Conservation (phyloP, 2,329 filamentous ascomycete species). For the Colletotrichum karsti region DNA sequence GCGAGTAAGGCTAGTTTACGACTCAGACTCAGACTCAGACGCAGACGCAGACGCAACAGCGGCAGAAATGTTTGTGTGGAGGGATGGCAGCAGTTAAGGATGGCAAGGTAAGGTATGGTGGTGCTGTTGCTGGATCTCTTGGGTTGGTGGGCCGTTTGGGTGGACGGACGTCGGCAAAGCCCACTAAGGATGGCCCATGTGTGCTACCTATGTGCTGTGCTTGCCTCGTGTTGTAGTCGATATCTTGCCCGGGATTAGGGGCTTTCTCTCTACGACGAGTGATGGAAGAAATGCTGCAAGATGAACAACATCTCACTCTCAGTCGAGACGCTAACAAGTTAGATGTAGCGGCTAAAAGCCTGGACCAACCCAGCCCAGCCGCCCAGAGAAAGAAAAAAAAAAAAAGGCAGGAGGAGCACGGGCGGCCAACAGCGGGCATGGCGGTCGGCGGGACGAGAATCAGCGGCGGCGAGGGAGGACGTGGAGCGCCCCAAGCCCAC, state of each 20-base stretch:
- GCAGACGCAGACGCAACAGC: constrained; percentile 10
- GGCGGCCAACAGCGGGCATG: neutral
- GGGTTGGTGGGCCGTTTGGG: constrained; percentile 8
- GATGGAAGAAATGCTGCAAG: too few species aligned
- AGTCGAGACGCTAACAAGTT: too few species aligned
- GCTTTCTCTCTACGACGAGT: too few species aligned
- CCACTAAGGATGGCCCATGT: neutral
- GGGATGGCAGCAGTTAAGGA: constrained; percentile 16
- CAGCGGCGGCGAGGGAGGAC: neutral
- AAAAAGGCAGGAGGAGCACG: neutral
- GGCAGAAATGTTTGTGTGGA: constrained; percentile 8
- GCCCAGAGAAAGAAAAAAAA: neutral
- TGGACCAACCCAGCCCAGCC: neutral
- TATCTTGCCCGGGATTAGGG: too few species aligned
- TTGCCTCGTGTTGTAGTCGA: too few species aligned
- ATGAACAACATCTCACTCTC: too few species aligned
- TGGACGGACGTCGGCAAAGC: constrained; percentile 2
- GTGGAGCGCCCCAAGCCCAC: too few species aligned
- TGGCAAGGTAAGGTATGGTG: neutral
- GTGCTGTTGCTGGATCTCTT: too few species aligned
- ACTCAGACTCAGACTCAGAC: constrained; percentile 14
- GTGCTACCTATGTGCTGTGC: too few species aligned
- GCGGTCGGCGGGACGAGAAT: neutral
- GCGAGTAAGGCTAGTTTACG: constrained; percentile 20
- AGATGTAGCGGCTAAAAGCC: neutral